These are phyloP conservation scores for Rhododendron molle DNA, from an alignment of 148 eudicot species.

Conservation along the genomic window DNA sequence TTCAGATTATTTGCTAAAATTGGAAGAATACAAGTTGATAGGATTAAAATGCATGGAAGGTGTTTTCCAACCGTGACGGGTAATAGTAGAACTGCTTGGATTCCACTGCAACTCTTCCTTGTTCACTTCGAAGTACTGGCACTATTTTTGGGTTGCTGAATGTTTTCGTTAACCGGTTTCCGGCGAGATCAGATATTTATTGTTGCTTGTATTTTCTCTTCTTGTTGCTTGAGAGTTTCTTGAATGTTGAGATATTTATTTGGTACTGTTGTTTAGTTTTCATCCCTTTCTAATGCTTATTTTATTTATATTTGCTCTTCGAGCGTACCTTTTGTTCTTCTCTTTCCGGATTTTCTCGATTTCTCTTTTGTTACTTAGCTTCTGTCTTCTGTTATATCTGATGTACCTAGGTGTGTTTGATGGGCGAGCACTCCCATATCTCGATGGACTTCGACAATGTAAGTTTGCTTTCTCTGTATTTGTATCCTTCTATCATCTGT, in stretches of 20 bases:
- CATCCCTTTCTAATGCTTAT: not conserved
- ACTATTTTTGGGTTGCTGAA: not conserved
- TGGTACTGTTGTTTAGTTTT: not conserved
- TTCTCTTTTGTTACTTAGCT: not conserved
- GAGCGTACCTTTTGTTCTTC: not conserved
- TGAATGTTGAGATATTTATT: not conserved
- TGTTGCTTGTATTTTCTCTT: not conserved
- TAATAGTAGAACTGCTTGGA: not conserved
- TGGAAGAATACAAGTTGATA: not conserved
- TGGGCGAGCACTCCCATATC: conserved; percentile 84
- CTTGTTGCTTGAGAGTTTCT: not conserved
- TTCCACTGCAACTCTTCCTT: not conserved
- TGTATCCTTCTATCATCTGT: not conserved
- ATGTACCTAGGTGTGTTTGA: conserved; percentile 52
- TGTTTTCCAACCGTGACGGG: not conserved
- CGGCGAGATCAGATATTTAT: not conserved
- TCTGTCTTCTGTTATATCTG: not conserved
- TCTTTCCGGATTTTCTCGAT: not conserved
- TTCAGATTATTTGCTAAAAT: not conserved
- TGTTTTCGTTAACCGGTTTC: not conserved
- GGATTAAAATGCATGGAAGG: not conserved
- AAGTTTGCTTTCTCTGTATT: conserved; percentile 24
- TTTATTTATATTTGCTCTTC: not conserved
- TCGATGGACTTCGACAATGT: conserved; percentile 84
- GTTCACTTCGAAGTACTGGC: not conserved